phyloP scores from a whole-genome alignment of 2,329 filamentous ascomycete genomes.

The Stagonosporopsis cucurbitacearum region DNA sequence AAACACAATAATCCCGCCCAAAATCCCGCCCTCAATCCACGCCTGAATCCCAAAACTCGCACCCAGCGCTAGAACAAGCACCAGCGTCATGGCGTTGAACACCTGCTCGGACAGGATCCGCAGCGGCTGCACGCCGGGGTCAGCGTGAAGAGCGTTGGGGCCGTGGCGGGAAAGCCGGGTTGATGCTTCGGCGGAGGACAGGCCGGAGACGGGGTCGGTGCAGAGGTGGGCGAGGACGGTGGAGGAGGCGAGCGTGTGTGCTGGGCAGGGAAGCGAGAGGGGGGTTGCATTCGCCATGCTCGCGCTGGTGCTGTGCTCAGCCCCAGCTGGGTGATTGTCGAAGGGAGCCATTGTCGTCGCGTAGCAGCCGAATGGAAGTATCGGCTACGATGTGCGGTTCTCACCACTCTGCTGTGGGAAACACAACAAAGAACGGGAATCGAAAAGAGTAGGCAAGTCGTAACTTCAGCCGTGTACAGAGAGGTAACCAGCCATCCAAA shows the following conservation, averaged over 20 bases:
- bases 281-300: not conserved
- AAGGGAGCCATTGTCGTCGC: not conserved
- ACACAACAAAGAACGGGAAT: too few relatives aligned
- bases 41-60: conserved; percentile 54
- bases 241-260: not conserved
- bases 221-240: not conserved
- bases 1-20: conserved; percentile 52
- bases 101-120: conserved; percentile 77
- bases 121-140: conserved; percentile 71
- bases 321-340: too few relatives aligned
- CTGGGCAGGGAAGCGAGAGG: not conserved
- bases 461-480: not conserved
- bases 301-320: not conserved
- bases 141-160: conserved; percentile 74
- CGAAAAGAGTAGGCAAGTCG: too few relatives aligned
- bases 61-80: conserved; percentile 57
- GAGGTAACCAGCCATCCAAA: not conserved
- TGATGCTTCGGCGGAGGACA: not conserved
- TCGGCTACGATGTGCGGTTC: too few relatives aligned
- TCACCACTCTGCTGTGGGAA: too few relatives aligned
- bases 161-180: conserved; percentile 56
- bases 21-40: conserved; percentile 56
- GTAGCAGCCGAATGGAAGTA: not conserved
- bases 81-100: conserved; percentile 79
- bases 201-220: not conserved